Percentiles rank a stretch among this genome's conserved stretches.
Conservation (phyloP, 2,329 filamentous ascomycete species). For the Colletotrichum ledebouriae region DNA sequence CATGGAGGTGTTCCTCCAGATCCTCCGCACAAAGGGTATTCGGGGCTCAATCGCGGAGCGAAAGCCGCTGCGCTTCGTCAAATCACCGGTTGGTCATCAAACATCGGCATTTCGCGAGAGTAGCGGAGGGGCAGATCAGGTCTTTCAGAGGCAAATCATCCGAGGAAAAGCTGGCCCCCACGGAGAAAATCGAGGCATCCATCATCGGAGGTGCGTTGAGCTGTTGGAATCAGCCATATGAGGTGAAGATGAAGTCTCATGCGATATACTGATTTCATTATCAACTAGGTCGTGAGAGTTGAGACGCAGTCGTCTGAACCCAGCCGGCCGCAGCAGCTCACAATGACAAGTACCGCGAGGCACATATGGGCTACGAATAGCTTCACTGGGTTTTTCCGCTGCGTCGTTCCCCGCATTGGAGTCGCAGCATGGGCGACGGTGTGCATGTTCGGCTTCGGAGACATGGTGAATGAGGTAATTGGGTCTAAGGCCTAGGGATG, state of each 20-base stretch:
- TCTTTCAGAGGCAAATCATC: conserved; percentile 16
- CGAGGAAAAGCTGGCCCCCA: conserved; percentile 14
- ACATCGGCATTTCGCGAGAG: conserved; percentile 36
- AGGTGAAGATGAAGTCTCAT: conserved; percentile 4
- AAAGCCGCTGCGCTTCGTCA: conserved; percentile 41
- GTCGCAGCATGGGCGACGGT: conserved; percentile 34
- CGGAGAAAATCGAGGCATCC: conserved; percentile 37
- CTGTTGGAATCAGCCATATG: conserved; percentile 43
- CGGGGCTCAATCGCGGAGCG: conserved; percentile 40
- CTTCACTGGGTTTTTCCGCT: conserved; percentile 14
- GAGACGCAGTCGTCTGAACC: conserved; percentile 6
- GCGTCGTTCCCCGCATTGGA: conserved; percentile 18
- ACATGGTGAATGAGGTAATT: conserved; percentile 21
- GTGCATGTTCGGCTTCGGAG: conserved; percentile 31
- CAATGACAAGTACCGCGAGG: too few species aligned
- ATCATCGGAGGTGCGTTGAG: conserved; percentile 35
- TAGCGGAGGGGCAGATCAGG: conserved; percentile 36
- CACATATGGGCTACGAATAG: background rate
- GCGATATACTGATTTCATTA: too few species aligned
- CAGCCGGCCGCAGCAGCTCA: too few species aligned
- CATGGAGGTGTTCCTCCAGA: conserved; percentile 39
- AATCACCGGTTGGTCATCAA: conserved; percentile 11
- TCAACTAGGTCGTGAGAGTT: too few species aligned
- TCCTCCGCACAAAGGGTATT: conserved; percentile 38
- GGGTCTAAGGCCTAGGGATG: background rate